These are phyloP conservation scores for Macrophomina pseudophaseolina DNA, from an alignment of 2,329 filamentous ascomycete species.

Conservation along the genomic window DNA sequence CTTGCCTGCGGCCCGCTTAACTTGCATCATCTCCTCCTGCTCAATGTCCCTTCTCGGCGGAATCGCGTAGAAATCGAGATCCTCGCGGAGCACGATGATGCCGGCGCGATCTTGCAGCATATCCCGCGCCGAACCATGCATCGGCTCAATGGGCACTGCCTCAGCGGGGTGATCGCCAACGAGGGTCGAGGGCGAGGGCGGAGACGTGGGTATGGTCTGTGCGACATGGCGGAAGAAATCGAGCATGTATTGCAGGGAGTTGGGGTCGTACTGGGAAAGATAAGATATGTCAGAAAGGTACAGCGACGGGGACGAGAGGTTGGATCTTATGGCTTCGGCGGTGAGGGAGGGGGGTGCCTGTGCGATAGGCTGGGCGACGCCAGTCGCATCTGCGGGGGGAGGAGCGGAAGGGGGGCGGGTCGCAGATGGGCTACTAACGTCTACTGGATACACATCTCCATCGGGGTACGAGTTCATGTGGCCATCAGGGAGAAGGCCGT, in stretches of 20 bases:
- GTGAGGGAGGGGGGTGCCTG: conserved; percentile 40
- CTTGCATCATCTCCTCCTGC: conserved; percentile 89
- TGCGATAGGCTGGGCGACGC: conserved; percentile 33
- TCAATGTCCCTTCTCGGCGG: conserved; percentile 84
- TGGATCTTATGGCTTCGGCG: conserved; percentile 40
- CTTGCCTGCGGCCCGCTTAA: conserved; percentile 88
- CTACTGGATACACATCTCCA: conserved; percentile 92
- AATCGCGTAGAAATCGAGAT: conserved; percentile 97
- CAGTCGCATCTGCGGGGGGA: conserved; percentile 33
- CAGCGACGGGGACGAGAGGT: conserved; percentile 53
- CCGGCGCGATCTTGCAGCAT: conserved; percentile 87
- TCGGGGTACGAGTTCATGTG: conserved; percentile 94
- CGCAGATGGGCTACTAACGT: conserved; percentile 68
- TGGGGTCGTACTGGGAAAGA: conserved; percentile 84
- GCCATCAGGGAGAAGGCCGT: conserved; percentile 95
- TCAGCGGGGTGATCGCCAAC: conserved; percentile 47
- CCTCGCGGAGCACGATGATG: conserved; percentile 95
- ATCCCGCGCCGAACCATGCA: conserved; percentile 72
- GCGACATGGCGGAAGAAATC: conserved; percentile 97
- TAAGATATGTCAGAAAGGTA: conserved; percentile 63
- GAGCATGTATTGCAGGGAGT: conserved; percentile 97
- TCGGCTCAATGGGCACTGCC: conserved; percentile 72
- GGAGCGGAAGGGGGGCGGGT: conserved; percentile 28
- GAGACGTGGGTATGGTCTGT: conserved; percentile 85
- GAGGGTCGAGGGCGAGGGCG: conserved; percentile 64